Conservation (phyloP, 495 filamentous ascomycete genomes). For the Aspergillus avenaceus region DNA sequence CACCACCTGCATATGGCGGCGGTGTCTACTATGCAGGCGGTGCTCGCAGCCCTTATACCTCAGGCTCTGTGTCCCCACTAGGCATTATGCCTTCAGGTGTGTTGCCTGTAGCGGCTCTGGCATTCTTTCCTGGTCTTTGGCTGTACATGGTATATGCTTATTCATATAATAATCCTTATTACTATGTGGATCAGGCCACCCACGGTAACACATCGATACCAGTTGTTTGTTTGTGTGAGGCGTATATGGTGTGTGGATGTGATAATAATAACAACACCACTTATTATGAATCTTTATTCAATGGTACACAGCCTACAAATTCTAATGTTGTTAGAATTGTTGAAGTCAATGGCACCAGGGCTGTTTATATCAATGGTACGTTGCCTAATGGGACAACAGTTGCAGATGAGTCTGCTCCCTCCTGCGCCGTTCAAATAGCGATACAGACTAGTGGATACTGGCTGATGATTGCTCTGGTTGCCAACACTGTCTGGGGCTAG, state of each 20-base stretch:
- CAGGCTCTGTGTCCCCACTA: slow-evolving; percentile 53
- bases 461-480: slow-evolving; percentile 54
- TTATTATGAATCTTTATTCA: slow-evolving; percentile 54
- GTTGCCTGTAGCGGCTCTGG: slow-evolving; percentile 53
- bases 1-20: slow-evolving; percentile 56
- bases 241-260: slow-evolving; percentile 73
- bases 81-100: slow-evolving; percentile 59
- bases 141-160: slow-evolving; percentile 54
- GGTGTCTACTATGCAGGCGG: slow-evolving; percentile 79
- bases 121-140: slow-evolving; percentile 59
- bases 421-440: slow-evolving; percentile 30
- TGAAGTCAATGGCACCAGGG: slow-evolving; percentile 66
- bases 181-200: slow-evolving; percentile 42
- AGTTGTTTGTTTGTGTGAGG: slow-evolving; percentile 70
- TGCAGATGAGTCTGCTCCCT: slow-evolving; percentile 29
- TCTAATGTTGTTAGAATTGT: slow-evolving; percentile 58
- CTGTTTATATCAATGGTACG: slow-evolving; percentile 80
- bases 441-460: slow-evolving; percentile 56
- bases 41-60: slow-evolving; percentile 58
- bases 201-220: slow-evolving; percentile 64
- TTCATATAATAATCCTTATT: slow-evolving; percentile 59
- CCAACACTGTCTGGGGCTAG: slow-evolving; percentile 41
- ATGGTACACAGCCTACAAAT: slow-evolving; percentile 67
- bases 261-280: slow-evolving; percentile 64
- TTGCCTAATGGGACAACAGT: slow-evolving; percentile 80